A percentile compares a stretch with the other conserved stretches of the same genome.
Evolutionary conservation across 129 eudicot genomes (phyloP).

Genomic region (Oenanthe sinensis): DNA sequence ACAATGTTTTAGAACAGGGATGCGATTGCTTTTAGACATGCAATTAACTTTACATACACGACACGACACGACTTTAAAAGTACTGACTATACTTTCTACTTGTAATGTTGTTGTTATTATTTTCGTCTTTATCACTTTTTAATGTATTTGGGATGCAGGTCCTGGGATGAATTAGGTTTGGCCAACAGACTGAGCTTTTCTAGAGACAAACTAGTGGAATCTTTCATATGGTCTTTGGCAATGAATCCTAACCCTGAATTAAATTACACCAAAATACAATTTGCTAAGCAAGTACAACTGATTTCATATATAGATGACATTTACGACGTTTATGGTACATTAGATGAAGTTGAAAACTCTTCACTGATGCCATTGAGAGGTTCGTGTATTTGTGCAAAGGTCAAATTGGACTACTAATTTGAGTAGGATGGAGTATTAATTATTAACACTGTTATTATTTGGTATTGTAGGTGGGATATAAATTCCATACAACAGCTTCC

Average conservation of each 20-base stretch:
- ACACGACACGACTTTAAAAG: too few species aligned
- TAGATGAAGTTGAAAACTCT: slow-evolving; percentile 41
- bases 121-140: too few species aligned
- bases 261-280: slow-evolving; percentile 23
- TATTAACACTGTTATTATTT: too few species aligned
- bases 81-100: too few species aligned
- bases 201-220: slow-evolving; percentile 45
- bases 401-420: too few species aligned
- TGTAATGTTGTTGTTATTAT: too few species aligned
- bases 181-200: slow-evolving; percentile 11
- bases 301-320: slow-evolving; percentile 46
- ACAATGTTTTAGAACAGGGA: too few species aligned
- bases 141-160: slow-evolving; percentile 19
- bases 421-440: too few species aligned
- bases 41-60: too few species aligned
- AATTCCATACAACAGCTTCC: slow-evolving; percentile 41
- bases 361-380: slow-evolving; percentile 52
- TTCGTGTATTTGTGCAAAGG: too few species aligned
- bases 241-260: slow-evolving; percentile 35
- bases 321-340: slow-evolving; percentile 44
- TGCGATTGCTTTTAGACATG: too few species aligned
- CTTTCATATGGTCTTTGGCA: slow-evolving; percentile 48
- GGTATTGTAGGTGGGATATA: slow-evolving; percentile 43
- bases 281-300: slow-evolving; percentile 42
- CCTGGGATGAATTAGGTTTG: slow-evolving; percentile 46